These are phyloP conservation scores for Pseudozyma hubeiensis DNA, from an alignment of 1,284 basidiomycete species.

Conservation along the genomic window DNA sequence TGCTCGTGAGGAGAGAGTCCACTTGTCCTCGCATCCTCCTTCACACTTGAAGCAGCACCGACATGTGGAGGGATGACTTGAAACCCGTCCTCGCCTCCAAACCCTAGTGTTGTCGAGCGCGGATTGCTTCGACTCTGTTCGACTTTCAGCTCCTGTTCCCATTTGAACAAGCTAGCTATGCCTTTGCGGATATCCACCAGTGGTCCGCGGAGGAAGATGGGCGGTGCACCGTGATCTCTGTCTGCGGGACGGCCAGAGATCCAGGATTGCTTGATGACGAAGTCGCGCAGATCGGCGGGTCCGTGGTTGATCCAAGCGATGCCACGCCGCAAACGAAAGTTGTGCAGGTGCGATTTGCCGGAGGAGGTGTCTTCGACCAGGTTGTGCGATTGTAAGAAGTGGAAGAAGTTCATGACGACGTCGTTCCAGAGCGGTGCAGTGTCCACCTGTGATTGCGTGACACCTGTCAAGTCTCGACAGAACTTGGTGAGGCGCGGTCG, in stretches of 20 bases:
- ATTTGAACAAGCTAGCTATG: constrained; percentile 40
- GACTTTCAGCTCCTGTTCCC: constrained; percentile 40
- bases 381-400: constrained; percentile 75
- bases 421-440: constrained; percentile 79
- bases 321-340: constrained; percentile 31
- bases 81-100: constrained; percentile 48
- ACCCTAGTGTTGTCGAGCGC: constrained; percentile 15
- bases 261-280: constrained; percentile 80
- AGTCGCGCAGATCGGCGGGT: constrained; percentile 80
- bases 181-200: constrained; percentile 68
- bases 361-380: constrained; percentile 64
- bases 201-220: constrained; percentile 54
- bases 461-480: constrained; percentile 87
- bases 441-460: constrained; percentile 90
- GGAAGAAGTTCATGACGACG: constrained; percentile 75
- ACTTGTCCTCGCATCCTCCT: constrained; percentile 17
- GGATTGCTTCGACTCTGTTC: constrained; percentile 11
- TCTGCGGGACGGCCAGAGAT: constrained; percentile 71
- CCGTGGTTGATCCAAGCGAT: constrained; percentile 72
- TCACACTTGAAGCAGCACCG: background rate
- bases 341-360: constrained; percentile 18
- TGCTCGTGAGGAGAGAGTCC: constrained; percentile 42
- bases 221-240: constrained; percentile 32
- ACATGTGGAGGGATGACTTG: constrained; percentile 34
- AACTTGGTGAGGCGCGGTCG: constrained; percentile 82